Evolutionary conservation across 441 rosid species (phyloP).

Genomic region (Caryocar brasiliense): DNA sequence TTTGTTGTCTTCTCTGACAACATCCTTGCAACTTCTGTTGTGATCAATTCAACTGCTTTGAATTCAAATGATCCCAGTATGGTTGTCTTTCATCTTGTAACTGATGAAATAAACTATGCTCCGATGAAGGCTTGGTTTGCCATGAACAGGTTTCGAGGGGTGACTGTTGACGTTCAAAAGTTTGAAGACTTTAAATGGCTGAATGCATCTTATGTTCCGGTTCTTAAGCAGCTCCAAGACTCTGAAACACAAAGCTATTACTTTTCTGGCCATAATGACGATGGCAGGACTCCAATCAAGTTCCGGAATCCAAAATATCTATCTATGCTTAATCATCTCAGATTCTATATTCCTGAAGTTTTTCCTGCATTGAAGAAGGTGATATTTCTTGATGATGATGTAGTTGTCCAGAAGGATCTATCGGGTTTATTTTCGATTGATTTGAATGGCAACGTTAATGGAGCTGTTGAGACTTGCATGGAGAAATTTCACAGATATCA

Average conservation of each 20-base stretch:
- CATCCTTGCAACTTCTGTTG: slow-evolving; percentile 78
- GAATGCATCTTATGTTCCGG: slow-evolving; percentile 93
- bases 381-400: slow-evolving; percentile 67
- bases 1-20: slow-evolving; percentile 77
- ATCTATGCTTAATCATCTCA: slow-evolving; percentile 71
- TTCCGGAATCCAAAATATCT: slow-evolving; percentile 85
- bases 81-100: slow-evolving; percentile 84
- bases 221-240: slow-evolving; percentile 94
- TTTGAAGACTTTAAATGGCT: slow-evolving; percentile 93
- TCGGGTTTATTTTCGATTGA: slow-evolving; percentile 33
- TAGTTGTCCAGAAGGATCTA: slow-evolving; percentile 58
- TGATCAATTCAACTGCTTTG: slow-evolving; percentile 58
- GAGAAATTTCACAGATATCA: slow-evolving; percentile 64
- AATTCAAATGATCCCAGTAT: slow-evolving; percentile 53
- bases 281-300: slow-evolving; percentile 76
- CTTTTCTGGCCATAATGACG: slow-evolving; percentile 74
- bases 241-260: slow-evolving; percentile 89
- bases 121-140: slow-evolving; percentile 91
- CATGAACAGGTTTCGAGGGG: slow-evolving; percentile 60
- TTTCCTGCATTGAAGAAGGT: slow-evolving; percentile 55
- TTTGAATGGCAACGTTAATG: slow-evolving; percentile 58
- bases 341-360: slow-evolving; percentile 74
- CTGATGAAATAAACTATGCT: slow-evolving; percentile 78
- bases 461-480: slow-evolving; percentile 86
- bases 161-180: slow-evolving; percentile 84